Evolutionary conservation across 768 basidiomycete species (phyloP), one percentile per base, ranked within the genome.

Genomic region (Candolleomyces aberdarensis): DNA sequence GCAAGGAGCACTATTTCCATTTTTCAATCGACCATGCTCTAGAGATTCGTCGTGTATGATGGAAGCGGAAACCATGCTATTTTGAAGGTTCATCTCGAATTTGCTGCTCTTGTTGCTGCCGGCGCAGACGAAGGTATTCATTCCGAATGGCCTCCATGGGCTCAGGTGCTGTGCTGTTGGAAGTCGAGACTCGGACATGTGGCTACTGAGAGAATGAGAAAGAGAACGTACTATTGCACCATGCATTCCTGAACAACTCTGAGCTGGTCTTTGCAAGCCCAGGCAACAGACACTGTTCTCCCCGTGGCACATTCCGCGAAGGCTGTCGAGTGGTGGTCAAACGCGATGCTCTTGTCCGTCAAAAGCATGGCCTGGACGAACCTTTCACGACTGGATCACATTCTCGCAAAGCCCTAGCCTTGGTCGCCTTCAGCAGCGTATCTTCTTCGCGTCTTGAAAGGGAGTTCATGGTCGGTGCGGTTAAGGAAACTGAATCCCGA

Each of bases 361-460:
- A 53, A 36, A 26, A n/a, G n/a, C 15, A 32, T 36, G 15, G 19
- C 8, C 17, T 19, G 19, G 41, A 63, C 71, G 39, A 59, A 87
- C 94, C 89, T 84, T 86, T 88, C 4, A 94, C 89, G 6, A 92
- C 63, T 1, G 76, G 63, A 67, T 92, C 88, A 64, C 93, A 95
- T 71, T 91, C 88, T 66, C 84, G 86, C 69, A 94, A 72, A 13
- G 94, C 93, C 59, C 80, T 79, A 15, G 86, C 84, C 69, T 94
- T 95, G 9, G 91, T 89, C 22, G 89, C 79, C 73, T 95, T 94
- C 43, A 89, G 73, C 44, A 96, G 82, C 8, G 87, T 88, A 49
- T 96, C 93, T 71, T 96, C 93, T 76, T 95, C 93, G 53, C 93
- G 83, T 59, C 92, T 83, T 41, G 93, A 95, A 36, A 95, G 83